Base-by-base conservation (phyloP, 208 protist genomes). In the Herpetomonas tarakana region DNA sequence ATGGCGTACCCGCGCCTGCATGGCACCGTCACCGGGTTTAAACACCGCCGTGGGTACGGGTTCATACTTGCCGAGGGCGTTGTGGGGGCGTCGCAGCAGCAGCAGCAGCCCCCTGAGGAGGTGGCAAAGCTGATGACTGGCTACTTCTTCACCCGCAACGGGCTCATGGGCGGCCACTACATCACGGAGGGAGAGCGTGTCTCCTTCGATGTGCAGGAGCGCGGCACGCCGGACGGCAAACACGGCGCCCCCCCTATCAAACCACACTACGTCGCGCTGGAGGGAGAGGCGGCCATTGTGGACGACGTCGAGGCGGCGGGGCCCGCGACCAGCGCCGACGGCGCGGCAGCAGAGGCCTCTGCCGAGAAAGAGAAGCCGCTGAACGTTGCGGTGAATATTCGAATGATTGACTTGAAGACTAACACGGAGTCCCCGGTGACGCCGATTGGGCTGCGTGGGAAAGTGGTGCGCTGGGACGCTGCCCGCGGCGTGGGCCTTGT, bases 31-130 rank as follows among this genome's bases (percentile, higher is more conserved):
- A 78, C 76, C 0, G 83, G 68, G 18, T 93, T 91, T 58, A 93
- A 86, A 71, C 83, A 93, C 61, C 82, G 86, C n/a, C 76, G 83
- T 18, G 86, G 86, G 41, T 93, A 91, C 58, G 86, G 86, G n/a
- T 93, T 93, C 68, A 49, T 93, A 0, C 47, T 83, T 4, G 81
- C 76, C 7, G 65, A 88, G 38, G 81, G 80, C 30, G 21, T 78
- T 18, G 59, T 68, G 26, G 12, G 54, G 21, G 26, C 63, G 25
- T 16, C 0, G 26, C 26, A 21, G 12, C 53, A 26, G 38, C 50
- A 11, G 21, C 47, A 16, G 41, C 59, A 0, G 41, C 14, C 22
- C 19, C 21, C 59, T 18, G 30, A 21, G 29, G 41, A 14, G 25
- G 31, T 28, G 3, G 45, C 22, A 11, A 14, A 58, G 21, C 39